phyloP scores from a whole-genome alignment of 108 stramenopile species.

The Conticribra guillardii region DNA sequence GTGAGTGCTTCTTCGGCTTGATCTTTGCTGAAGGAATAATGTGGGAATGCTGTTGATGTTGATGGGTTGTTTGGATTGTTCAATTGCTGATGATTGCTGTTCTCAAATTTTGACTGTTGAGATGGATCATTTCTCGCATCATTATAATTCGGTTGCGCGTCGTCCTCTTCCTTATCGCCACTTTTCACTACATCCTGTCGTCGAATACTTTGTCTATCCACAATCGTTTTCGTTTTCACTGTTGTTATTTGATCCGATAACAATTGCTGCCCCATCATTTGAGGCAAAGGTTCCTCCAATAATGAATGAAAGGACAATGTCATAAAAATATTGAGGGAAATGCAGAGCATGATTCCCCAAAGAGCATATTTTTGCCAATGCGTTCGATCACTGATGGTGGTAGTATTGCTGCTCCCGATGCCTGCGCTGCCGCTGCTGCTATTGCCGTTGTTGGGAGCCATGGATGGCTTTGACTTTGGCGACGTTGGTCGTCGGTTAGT shows the following conservation, averaged over 20 bases:
- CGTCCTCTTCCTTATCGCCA: too few species aligned
- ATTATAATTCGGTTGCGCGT: too few species aligned
- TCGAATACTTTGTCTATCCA: too few species aligned
- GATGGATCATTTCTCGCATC: too few species aligned
- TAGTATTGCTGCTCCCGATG: not conserved
- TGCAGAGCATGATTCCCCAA: constrained; percentile 8
- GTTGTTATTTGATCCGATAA: not conserved
- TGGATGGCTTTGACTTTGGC: not conserved
- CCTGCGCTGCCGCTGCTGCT: too few species aligned
- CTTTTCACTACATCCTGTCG: too few species aligned
- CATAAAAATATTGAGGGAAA: constrained; percentile 21
- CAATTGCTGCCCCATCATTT: not conserved
- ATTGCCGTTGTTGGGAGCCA: too few species aligned
- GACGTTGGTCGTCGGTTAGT: not conserved
- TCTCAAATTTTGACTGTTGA: too few species aligned
- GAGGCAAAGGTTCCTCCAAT: constrained; percentile 7
- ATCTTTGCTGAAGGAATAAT: constrained; percentile 20
- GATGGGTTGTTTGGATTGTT: not conserved
- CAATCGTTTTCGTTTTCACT: not conserved
- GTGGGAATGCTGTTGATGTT: not conserved
- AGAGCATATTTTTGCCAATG: constrained; percentile 9
- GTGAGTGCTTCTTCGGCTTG: constrained; percentile 35
- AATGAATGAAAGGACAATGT: constrained; percentile 7
- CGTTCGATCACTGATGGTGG: not conserved
- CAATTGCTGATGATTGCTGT: not conserved